Percentiles rank a stretch among this genome's conserved stretches.
Conservation (phyloP, 75 land plant genomes). For the Selaginella tamariscina region DNA sequence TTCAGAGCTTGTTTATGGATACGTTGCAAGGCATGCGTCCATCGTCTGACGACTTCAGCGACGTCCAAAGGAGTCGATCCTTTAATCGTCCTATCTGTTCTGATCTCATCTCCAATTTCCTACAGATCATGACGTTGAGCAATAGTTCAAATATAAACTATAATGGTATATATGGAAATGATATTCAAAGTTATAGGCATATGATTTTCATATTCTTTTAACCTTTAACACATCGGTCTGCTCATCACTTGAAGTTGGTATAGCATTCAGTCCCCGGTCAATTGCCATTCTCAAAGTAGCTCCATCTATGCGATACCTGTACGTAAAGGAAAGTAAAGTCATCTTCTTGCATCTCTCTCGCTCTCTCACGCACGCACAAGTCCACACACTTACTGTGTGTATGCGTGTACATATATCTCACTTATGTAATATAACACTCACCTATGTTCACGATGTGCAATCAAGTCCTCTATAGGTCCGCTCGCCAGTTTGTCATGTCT, state of each 20-base stretch:
- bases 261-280: conserved; percentile 36
- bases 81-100: conserved; percentile 47
- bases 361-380: no score
- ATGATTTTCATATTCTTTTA: no score
- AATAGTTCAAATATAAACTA: no score
- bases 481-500: conserved; percentile 92
- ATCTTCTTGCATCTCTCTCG: no score
- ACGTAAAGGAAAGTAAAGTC: not conserved
- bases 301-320: conserved; percentile 96
- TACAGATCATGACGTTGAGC: not conserved
- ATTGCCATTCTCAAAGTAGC: conserved; percentile 85
- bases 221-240: no score
- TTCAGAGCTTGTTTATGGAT: conserved; percentile 90
- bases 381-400: no score
- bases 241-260: not conserved
- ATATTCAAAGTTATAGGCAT: no score
- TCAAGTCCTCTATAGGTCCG: conserved; percentile 93
- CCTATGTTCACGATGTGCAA: conserved; percentile 99
- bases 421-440: conserved; percentile 11
- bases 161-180: no score
- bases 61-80: conserved; percentile 60
- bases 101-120: not conserved
- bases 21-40: conserved; percentile 99
- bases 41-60: conserved; percentile 84
- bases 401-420: not conserved